Conservation (phyloP, 2,329 filamentous ascomycete genomes). For the Claviceps lovelessii region DNA sequence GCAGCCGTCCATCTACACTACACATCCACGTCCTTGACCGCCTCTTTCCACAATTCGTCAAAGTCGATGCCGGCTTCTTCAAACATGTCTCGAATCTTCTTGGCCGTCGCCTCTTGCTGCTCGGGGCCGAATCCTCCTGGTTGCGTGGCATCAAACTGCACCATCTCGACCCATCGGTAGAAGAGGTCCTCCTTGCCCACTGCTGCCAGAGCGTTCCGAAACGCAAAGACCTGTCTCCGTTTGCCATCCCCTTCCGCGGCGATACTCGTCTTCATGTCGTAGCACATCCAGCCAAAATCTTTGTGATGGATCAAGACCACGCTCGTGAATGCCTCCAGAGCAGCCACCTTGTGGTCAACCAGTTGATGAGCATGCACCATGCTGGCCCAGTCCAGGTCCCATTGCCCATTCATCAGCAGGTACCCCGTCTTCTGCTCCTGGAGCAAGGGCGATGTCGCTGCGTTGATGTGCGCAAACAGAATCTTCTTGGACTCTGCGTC, state of each 20-base stretch:
- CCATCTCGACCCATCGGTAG: slow-evolving; percentile 82
- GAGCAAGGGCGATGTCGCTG: slow-evolving; percentile 53
- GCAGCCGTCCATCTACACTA: slow-evolving; percentile 5
- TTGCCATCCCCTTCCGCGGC: slow-evolving; percentile 45
- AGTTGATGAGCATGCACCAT: slow-evolving; percentile 64
- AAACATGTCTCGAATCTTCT: slow-evolving; percentile 64
- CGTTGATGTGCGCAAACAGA: slow-evolving; percentile 47
- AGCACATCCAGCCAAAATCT: slow-evolving; percentile 50
- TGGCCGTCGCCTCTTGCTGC: slow-evolving; percentile 55
- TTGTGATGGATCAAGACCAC: slow-evolving; percentile 56
- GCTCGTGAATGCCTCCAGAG: slow-evolving; percentile 54
- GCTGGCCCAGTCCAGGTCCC: slow-evolving; percentile 72
- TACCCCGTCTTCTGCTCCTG: slow-evolving; percentile 74
- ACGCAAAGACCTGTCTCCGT: slow-evolving; percentile 61
- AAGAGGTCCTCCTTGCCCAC: slow-evolving; percentile 82
- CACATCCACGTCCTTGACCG: slow-evolving; percentile 21
- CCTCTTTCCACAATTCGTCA: slow-evolving; percentile 61
- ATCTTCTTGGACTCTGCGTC: slow-evolving; percentile 38
- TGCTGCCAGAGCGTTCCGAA: slow-evolving; percentile 59
- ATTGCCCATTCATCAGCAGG: slow-evolving; percentile 68
- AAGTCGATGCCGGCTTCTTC: slow-evolving; percentile 65
- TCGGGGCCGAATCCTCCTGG: slow-evolving; percentile 67
- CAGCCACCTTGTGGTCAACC: slow-evolving; percentile 46
- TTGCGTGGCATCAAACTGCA: slow-evolving; percentile 71
- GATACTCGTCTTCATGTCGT: slow-evolving; percentile 44